Evolutionary conservation across 495 filamentous ascomycete genomes (phyloP), one percentile per base, ranked within the genome.

Genomic region (Cenococcum geophilum): DNA sequence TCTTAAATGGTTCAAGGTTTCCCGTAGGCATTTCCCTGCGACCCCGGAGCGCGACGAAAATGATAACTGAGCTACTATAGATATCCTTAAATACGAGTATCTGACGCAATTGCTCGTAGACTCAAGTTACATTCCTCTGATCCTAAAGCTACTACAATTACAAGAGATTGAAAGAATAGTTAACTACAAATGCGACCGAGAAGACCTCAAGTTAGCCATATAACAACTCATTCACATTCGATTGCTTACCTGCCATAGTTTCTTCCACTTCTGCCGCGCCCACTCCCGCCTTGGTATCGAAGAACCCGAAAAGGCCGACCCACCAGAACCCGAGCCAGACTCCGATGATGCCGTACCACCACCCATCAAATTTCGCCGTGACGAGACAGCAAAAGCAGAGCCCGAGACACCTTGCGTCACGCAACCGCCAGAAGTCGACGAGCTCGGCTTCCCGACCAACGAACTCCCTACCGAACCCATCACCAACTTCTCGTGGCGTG

Each of bases 1-100:
- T 23, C 72, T 97, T 57, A 97, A 97, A 75, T 98, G 93, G 93
- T 89, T 97, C 70, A 95, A 96, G 72, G 78, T 92, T 63, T 96
- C 90, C 61, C 92, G 92, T 96, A 76, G 76, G 89, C 77, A 14
- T 34, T 58, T 50, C 32, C 34, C 20, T 58, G 45, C 35, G 52
- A 21, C 18, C n/a, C 25, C 16, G 18, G 6, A 35, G 42, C 52
- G 47, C 23, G 59, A 14, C 25, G 60, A 50, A 55, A n/a, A 43
- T 22, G 12, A 36, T 49, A 9, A 18, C 45, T 18, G 18, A 22
- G 9, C 45, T 0, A 22, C 12, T 21, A 14, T 40, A 96, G 92
- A 98, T 69, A 82, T 98, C 45, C 76, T 98, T 61, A 96, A 96
- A 71, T 96, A 92, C 63, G 93, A 98, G 74, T 97, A 97, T 69